phyloP scores from a whole-genome alignment of 2,329 filamentous ascomycete genomes.

The Hypoxylon sp. region DNA sequence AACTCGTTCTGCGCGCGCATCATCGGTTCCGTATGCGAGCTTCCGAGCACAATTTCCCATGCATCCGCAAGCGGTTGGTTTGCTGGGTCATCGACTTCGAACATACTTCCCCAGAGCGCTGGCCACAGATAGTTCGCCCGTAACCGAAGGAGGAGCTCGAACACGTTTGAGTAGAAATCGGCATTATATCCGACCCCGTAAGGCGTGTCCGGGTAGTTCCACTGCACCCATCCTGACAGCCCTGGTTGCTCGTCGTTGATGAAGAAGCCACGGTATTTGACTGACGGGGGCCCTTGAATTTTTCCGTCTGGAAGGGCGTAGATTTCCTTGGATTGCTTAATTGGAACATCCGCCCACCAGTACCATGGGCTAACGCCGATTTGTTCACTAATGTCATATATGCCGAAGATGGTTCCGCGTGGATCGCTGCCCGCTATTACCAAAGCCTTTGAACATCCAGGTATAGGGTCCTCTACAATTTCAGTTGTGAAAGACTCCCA shows the following conservation, averaged over 20 bases:
- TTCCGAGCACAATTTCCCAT: slow-evolving; percentile 81
- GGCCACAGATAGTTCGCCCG: slow-evolving; percentile 84
- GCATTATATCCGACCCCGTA: slow-evolving; percentile 66
- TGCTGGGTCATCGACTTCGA: slow-evolving; percentile 77
- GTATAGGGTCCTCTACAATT: slow-evolving; percentile 70
- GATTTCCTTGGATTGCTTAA: slow-evolving; percentile 66
- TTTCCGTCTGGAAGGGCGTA: slow-evolving; percentile 69
- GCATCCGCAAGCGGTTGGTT: slow-evolving; percentile 80
- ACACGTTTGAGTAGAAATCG: slow-evolving; percentile 78
- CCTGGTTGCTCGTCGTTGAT: slow-evolving; percentile 79
- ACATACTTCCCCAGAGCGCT: slow-evolving; percentile 78
- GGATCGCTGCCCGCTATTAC: slow-evolving; percentile 77
- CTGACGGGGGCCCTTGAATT: slow-evolving; percentile 70
- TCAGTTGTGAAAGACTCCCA: slow-evolving; percentile 79
- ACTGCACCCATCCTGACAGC: slow-evolving; percentile 74
- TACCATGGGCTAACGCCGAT: slow-evolving; percentile 81
- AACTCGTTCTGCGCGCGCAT: slow-evolving; percentile 73
- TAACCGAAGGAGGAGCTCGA: slow-evolving; percentile 78
- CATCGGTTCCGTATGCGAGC: slow-evolving; percentile 82
- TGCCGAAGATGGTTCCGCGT: slow-evolving; percentile 72
- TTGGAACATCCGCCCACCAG: slow-evolving; percentile 75
- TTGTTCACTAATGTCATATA: slow-evolving; percentile 80
- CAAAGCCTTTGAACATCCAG: slow-evolving; percentile 70
- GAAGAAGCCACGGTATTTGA: slow-evolving; percentile 79
- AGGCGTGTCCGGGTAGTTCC: slow-evolving; percentile 60